phyloP scores from a whole-genome alignment of 2,329 filamentous ascomycete species.

The Aspergillus pseudotamarii region DNA sequence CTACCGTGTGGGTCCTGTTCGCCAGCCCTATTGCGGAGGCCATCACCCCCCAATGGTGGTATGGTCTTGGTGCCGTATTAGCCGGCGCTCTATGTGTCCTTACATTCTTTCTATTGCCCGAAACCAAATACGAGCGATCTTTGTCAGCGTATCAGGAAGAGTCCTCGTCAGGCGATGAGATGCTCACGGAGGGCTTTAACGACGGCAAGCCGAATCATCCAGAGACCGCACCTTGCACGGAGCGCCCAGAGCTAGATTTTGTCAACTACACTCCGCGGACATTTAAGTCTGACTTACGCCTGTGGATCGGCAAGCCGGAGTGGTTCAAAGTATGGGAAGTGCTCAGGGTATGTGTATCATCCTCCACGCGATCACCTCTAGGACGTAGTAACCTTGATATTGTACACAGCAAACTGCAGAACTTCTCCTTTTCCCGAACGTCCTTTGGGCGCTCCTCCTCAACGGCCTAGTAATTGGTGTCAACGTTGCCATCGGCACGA shows the following conservation, averaged over 20 bases:
- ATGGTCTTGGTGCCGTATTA: constrained; percentile 44
- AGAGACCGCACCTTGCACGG: constrained; percentile 10
- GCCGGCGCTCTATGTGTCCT: constrained; percentile 37
- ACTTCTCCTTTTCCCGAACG: constrained; percentile 45
- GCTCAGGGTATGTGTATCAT: constrained; percentile 16
- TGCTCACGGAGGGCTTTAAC: constrained; percentile 15
- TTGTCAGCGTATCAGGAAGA: constrained; percentile 42
- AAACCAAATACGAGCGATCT: constrained; percentile 47
- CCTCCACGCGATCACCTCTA: not conserved
- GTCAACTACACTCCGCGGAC: constrained; percentile 42
- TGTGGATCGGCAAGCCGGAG: constrained; percentile 45
- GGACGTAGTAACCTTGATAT: not conserved
- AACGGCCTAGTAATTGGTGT: constrained; percentile 46
- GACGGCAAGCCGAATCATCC: not conserved
- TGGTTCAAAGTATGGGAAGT: constrained; percentile 35
- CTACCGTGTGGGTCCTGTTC: constrained; percentile 42
- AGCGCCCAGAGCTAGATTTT: constrained; percentile 37
- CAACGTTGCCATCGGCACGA: constrained; percentile 49
- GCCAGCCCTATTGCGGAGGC: constrained; percentile 47
- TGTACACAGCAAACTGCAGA: constrained; percentile 31
- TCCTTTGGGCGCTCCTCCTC: constrained; percentile 45
- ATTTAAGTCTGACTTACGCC: constrained; percentile 37
- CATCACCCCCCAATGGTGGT: constrained; percentile 49
- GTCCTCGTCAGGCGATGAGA: constrained; percentile 13
- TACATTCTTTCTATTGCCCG: constrained; percentile 45